These are phyloP conservation scores for Phytophthora quininea DNA, from an alignment of 352 stramenopile species.

Conservation along the genomic window DNA sequence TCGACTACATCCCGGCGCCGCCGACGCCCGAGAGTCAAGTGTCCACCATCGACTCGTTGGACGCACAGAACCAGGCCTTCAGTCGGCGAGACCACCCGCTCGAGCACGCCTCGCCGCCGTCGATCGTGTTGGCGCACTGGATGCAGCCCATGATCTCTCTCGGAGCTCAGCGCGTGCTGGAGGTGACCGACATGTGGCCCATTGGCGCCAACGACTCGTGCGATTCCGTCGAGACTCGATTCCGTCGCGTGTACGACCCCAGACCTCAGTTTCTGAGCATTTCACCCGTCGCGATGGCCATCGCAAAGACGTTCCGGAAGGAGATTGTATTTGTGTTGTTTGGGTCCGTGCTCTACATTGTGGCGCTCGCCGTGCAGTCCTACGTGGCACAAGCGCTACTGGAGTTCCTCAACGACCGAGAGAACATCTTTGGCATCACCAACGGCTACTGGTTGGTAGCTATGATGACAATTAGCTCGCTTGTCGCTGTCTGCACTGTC, in stretches of 20 bases:
- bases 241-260: conserved; percentile 27
- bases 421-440: conserved; percentile 17
- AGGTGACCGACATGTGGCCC: conserved; percentile 49
- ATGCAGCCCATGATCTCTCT: conserved; percentile 46
- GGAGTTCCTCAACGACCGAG: conserved; percentile 11
- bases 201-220: conserved; percentile 34
- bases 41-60: conserved; percentile 9
- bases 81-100: conserved; percentile 24
- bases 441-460: conserved; percentile 13
- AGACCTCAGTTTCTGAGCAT: conserved; percentile 21
- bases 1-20: conserved; percentile 18
- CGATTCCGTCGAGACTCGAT: conserved; percentile 32
- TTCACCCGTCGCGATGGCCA: conserved; percentile 7
- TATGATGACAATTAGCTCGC: conserved; percentile 3
- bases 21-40: conserved; percentile 7
- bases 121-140: conserved; percentile 41
- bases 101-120: conserved; percentile 29
- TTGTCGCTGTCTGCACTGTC: conserved; percentile 12
- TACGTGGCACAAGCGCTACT: conserved; percentile 14
- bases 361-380: conserved; percentile 15
- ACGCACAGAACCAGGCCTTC: conserved; percentile 14
- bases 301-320: background rate
- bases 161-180: conserved; percentile 38
- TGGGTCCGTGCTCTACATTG: conserved; percentile 12
- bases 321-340: conserved; percentile 19